Conservation (phyloP, 2,329 filamentous ascomycete genomes). For the Helotiales sp. region DNA sequence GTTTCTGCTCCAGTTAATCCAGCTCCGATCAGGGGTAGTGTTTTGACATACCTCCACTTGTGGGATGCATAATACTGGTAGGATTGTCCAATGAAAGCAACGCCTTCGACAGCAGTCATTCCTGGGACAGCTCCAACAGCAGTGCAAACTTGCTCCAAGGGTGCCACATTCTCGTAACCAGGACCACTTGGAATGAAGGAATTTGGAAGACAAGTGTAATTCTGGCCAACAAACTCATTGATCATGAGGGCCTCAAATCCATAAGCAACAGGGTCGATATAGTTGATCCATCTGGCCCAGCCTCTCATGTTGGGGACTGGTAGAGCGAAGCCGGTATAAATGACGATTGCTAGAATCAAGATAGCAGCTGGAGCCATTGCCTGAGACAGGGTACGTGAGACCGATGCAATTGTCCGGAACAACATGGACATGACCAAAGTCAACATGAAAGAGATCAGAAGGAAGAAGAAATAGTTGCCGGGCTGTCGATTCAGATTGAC, state of each 20-base stretch:
- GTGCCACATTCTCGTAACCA: constrained; percentile 24
- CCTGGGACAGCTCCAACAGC: constrained; percentile 64
- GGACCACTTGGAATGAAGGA: constrained; percentile 35
- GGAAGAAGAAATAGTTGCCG: constrained; percentile 84
- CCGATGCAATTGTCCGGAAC: constrained; percentile 78
- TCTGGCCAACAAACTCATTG: constrained; percentile 70
- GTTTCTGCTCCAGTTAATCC: constrained; percentile 50
- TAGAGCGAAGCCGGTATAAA: constrained; percentile 49
- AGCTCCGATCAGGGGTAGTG: background rate
- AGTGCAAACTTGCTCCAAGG: constrained; percentile 54
- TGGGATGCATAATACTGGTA: constrained; percentile 63
- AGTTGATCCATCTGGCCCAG: constrained; percentile 86
- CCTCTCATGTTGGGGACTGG: constrained; percentile 65
- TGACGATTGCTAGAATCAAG: constrained; percentile 45
- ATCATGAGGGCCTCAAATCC: constrained; percentile 81
- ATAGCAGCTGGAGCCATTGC: constrained; percentile 65
- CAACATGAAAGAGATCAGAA: constrained; percentile 38
- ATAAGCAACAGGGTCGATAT: constrained; percentile 65
- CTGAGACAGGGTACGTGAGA: constrained; percentile 72
- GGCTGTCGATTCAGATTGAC: constrained; percentile 76
- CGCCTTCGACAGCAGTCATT: constrained; percentile 57
- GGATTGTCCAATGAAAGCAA: constrained; percentile 57
- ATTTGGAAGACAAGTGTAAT: constrained; percentile 30
- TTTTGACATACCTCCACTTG: constrained; percentile 59
- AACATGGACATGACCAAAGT: constrained; percentile 74